Conservation (phyloP, 345 rosid genomes). For the Trapa incisa region DNA sequence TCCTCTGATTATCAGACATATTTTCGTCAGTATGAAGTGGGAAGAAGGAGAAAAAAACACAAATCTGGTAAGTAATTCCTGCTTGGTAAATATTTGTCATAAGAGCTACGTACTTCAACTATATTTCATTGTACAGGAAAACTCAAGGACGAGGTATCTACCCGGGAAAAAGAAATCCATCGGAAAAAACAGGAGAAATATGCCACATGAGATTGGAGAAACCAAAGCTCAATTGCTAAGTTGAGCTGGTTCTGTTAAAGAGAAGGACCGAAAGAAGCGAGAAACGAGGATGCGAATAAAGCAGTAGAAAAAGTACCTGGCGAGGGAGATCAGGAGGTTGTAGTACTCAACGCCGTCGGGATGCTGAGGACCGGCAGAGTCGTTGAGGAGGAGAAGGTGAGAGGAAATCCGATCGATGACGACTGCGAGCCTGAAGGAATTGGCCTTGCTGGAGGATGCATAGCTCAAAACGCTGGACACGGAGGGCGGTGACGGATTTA, state of each 20-base stretch:
- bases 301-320: slow-evolving; percentile 27
- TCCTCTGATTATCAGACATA: no score
- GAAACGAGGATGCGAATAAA: background rate
- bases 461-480: slow-evolving; percentile 9
- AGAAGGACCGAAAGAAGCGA: background rate
- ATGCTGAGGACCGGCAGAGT: slow-evolving; percentile 16
- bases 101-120: no score
- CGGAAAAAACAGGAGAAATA: background rate
- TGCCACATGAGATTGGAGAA: background rate
- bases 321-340: slow-evolving; percentile 53
- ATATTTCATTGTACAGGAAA: no score
- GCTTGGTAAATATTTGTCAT: background rate
- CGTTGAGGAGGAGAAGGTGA: background rate
- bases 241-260: no score
- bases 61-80: background rate
- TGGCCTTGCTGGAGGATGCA: slow-evolving; percentile 9
- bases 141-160: no score
- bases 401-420: slow-evolving; percentile 33
- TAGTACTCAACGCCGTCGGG: slow-evolving; percentile 23
- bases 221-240: background rate
- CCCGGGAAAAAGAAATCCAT: background rate
- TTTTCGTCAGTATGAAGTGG: background rate
- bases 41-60: no score
- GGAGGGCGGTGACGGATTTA: background rate
- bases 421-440: slow-evolving; percentile 29